Conservation (phyloP, 345 rosid genomes). For the Pistacia integerrima region DNA sequence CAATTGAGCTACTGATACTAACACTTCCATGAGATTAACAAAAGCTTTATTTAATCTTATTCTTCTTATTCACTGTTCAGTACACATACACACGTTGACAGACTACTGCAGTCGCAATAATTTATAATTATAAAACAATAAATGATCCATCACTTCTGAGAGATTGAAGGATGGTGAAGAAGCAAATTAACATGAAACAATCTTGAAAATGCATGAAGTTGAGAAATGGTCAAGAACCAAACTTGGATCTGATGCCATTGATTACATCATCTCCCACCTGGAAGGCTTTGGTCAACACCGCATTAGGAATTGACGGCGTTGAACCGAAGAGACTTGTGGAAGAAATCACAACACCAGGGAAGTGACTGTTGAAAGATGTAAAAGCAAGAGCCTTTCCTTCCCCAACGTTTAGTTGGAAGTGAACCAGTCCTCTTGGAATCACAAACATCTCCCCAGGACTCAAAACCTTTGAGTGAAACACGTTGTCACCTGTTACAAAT, state of each 20-base stretch:
- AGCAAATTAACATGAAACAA: neutral
- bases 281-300: conserved; percentile 59
- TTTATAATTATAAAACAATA: neutral
- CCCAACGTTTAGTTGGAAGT: conserved; percentile 79
- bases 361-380: conserved; percentile 77
- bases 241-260: conserved; percentile 52
- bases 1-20: too few species aligned
- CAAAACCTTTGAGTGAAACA: conserved; percentile 50
- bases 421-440: conserved; percentile 62
- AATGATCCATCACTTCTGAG: neutral
- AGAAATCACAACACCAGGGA: conserved; percentile 50
- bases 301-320: conserved; percentile 55
- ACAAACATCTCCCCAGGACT: conserved; percentile 61
- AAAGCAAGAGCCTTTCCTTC: conserved; percentile 53
- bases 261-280: conserved; percentile 45
- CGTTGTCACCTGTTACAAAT: conserved; percentile 49
- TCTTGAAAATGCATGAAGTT: neutral
- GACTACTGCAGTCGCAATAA: too few species aligned
- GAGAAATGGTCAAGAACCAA: conserved; percentile 20
- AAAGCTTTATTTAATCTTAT: too few species aligned
- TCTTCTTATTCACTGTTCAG: too few species aligned
- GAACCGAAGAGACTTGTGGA: conserved; percentile 50
- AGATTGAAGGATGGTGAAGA: neutral
- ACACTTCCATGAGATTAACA: too few species aligned
- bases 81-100: too few species aligned